Evolutionary conservation across 352 stramenopile genomes (phyloP).

Genomic region (Phytophthora tentaculata): DNA sequence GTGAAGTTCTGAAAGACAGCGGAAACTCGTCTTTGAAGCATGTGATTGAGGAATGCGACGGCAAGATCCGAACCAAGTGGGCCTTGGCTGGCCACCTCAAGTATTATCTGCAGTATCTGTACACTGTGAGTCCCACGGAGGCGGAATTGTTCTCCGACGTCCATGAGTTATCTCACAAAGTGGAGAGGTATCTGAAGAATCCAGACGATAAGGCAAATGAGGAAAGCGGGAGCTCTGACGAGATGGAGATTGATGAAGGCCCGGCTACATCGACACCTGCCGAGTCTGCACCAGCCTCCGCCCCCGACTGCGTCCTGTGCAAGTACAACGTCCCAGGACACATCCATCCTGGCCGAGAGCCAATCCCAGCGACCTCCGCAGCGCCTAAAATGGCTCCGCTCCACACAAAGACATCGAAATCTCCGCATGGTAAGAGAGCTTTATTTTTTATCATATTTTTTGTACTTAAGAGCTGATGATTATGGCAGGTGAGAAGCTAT

Average conservation of each 20-base stretch:
- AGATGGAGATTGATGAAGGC: conserved; percentile 30
- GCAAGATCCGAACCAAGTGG: conserved; percentile 57
- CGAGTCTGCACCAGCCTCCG: conserved; percentile 17
- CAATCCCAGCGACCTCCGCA: conserved; percentile 21
- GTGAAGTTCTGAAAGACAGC: conserved; percentile 23
- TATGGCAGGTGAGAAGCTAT: conserved; percentile 48
- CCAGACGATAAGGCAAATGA: conserved; percentile 14
- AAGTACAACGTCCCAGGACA: conserved; percentile 83
- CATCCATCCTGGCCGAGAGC: conserved; percentile 64
- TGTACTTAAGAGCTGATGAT: too few species aligned
- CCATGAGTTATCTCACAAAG: conserved; percentile 46
- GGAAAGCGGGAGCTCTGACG: conserved; percentile 21
- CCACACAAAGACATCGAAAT: conserved; percentile 35
- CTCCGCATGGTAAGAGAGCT: conserved; percentile 27
- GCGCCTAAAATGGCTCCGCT: conserved; percentile 26
- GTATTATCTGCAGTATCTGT: conserved; percentile 81
- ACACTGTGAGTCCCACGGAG: conserved; percentile 75
- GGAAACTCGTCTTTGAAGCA: conserved; percentile 35
- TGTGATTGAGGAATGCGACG: conserved; percentile 52
- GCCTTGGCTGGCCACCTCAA: conserved; percentile 61
- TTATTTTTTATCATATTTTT: too few species aligned
- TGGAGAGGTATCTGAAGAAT: conserved; percentile 50
- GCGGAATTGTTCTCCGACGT: conserved; percentile 68
- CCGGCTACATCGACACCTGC: conserved; percentile 13
- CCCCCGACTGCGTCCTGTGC: conserved; percentile 67